phyloP scores from a whole-genome alignment of 2,329 filamentous ascomycete species.

The Elsinoe perseae region DNA sequence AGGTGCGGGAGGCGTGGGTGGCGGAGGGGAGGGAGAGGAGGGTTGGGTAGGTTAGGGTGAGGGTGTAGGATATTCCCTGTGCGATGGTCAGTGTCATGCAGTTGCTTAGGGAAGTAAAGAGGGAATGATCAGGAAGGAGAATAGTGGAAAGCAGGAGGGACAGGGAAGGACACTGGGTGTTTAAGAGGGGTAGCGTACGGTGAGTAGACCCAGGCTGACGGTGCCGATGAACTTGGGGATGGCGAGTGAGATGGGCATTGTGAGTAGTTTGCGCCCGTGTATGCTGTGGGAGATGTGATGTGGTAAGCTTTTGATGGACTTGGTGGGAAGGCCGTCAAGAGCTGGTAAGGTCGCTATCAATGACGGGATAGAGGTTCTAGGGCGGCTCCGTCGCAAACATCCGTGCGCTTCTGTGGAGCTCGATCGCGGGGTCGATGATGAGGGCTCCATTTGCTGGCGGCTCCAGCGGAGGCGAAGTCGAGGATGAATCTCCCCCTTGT shows the following conservation, averaged over 20 bases:
- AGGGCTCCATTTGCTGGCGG: background rate
- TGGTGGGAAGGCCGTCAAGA: background rate
- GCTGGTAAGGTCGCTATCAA: background rate
- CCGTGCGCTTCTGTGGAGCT: constrained; percentile 9
- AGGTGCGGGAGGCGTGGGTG: constrained; percentile 59
- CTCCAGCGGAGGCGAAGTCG: background rate
- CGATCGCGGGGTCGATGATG: constrained; percentile 7
- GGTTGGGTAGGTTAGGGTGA: constrained; percentile 69
- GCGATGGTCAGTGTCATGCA: background rate
- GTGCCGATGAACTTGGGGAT: constrained; percentile 89
- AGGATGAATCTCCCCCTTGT: background rate
- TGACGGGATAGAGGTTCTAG: background rate
- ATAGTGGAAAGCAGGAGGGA: constrained; percentile 15
- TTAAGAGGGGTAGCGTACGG: constrained; percentile 50
- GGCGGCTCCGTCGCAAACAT: background rate
- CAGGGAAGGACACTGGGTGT: constrained; percentile 12
- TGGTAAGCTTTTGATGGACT: background rate
- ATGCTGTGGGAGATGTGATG: background rate
- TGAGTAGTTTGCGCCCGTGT: constrained; percentile 16
- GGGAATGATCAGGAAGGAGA: constrained; percentile 14
- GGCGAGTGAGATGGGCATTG: constrained; percentile 51
- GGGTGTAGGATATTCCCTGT: constrained; percentile 82
- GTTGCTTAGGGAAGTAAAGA: background rate
- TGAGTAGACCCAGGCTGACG: constrained; percentile 77
- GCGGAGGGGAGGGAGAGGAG: constrained; percentile 76